Conservation (phyloP, 2,329 filamentous ascomycete species). For the Fusarium sp. region DNA sequence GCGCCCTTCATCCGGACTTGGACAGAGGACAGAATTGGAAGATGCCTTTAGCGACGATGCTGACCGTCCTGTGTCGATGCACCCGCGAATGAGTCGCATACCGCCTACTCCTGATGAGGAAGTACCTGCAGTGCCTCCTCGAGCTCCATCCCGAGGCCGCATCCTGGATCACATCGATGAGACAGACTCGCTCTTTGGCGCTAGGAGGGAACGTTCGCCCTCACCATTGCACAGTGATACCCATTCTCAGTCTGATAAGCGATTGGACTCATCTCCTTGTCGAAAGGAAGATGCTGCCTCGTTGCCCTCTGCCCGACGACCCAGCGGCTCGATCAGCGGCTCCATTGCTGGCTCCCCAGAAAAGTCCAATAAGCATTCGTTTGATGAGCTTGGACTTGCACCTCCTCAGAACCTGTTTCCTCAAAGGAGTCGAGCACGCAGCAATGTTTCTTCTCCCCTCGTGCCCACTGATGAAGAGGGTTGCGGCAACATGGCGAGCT, state of each 20-base stretch:
- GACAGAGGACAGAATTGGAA: constrained; percentile 66
- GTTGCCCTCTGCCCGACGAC: constrained; percentile 50
- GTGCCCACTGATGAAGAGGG: constrained; percentile 79
- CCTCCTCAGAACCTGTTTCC: constrained; percentile 62
- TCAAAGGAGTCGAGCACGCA: constrained; percentile 62
- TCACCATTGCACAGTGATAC: constrained; percentile 59
- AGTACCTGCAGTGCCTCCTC: constrained; percentile 58
- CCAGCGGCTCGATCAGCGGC: constrained; percentile 39
- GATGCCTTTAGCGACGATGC: constrained; percentile 60
- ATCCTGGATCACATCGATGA: constrained; percentile 54
- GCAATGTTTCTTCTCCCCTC: constrained; percentile 70
- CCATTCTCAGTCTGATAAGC: constrained; percentile 46
- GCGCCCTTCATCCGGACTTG: constrained; percentile 50
- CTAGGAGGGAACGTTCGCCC: constrained; percentile 68
- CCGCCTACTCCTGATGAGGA: constrained; percentile 62
- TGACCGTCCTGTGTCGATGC: constrained; percentile 77
- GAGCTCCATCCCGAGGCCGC: constrained; percentile 56
- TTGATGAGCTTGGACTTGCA: constrained; percentile 62
- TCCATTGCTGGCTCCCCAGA: constrained; percentile 57
- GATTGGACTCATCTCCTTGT: constrained; percentile 46
- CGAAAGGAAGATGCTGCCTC: constrained; percentile 51
- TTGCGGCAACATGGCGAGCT: constrained; percentile 62
- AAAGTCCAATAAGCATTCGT: constrained; percentile 57
- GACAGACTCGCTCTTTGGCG: constrained; percentile 60
- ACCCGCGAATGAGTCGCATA: constrained; percentile 77